Percentiles rank a stretch among this genome's conserved stretches.
These are phyloP conservation scores for Solanum sejunctum DNA, from an alignment of 257 asterid species.

Conservation along the genomic window DNA sequence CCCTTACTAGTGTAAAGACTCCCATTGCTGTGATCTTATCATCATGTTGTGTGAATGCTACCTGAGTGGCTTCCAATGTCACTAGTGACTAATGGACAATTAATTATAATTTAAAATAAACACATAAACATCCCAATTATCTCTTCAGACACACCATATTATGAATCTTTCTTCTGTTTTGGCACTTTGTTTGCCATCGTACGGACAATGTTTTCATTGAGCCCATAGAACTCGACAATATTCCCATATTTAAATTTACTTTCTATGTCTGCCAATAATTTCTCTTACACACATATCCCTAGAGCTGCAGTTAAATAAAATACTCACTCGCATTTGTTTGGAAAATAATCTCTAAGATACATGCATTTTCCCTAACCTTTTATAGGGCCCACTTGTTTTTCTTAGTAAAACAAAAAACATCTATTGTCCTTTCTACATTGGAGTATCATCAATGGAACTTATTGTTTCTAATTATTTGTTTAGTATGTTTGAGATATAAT, in stretches of 20 bases:
- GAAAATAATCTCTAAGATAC: background rate
- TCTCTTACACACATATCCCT: background rate
- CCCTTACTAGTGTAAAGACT: background rate
- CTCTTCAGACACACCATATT: background rate
- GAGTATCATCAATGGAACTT: background rate
- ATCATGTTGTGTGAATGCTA: slow-evolving; percentile 28
- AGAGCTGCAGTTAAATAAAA: background rate
- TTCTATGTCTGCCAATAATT: background rate
- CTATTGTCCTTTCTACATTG: background rate
- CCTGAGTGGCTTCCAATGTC: slow-evolving; percentile 45
- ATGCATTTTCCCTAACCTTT: background rate
- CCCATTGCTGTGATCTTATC: slow-evolving; percentile 1
- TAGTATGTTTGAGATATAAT: background rate
- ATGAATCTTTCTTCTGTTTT: background rate
- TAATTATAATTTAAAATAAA: background rate
- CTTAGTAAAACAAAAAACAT: background rate
- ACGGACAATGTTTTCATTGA: background rate
- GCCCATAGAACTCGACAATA: background rate
- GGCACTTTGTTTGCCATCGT: background rate
- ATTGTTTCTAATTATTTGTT: background rate
- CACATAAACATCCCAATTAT: background rate
- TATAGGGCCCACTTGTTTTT: background rate
- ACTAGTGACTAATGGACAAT: background rate
- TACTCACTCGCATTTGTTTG: background rate
- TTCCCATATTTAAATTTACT: background rate